Conservation (phyloP, 2,329 filamentous ascomycete genomes). For the Fusarium lateritium region DNA sequence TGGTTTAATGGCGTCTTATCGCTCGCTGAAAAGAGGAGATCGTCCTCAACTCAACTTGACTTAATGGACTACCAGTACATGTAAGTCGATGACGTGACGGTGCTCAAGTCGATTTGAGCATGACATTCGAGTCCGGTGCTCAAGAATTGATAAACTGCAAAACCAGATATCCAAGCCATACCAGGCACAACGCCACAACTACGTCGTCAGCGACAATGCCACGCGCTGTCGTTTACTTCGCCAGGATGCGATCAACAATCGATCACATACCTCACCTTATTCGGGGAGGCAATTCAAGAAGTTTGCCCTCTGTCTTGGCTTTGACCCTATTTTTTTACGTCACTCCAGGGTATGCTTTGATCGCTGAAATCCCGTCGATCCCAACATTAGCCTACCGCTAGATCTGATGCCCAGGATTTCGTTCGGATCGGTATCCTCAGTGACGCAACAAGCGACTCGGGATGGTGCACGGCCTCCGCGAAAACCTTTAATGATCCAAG, state of each 20-base stretch:
- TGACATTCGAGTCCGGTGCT: slow-evolving; percentile 22
- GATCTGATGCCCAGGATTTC: neutral
- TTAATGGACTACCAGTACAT: neutral
- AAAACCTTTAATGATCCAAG: neutral
- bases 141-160: neutral
- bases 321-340: slow-evolving; percentile 18
- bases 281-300: slow-evolving; percentile 16
- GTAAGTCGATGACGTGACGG: slow-evolving; percentile 28
- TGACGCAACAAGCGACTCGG: slow-evolving; percentile 19
- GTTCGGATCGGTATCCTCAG: slow-evolving; percentile 14
- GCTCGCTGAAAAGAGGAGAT: neutral
- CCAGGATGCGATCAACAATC: slow-evolving; percentile 29
- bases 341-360: slow-evolving; percentile 32
- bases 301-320: slow-evolving; percentile 29
- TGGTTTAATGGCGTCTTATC: neutral
- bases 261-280: slow-evolving; percentile 22
- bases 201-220: slow-evolving; percentile 16
- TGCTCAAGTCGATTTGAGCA: slow-evolving; percentile 4
- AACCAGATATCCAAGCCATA: neutral
- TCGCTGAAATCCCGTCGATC: slow-evolving; percentile 21
- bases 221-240: slow-evolving; percentile 20
- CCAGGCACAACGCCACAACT: slow-evolving; percentile 32
- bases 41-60: neutral
- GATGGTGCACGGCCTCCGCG: neutral
- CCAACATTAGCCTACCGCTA: neutral